These are phyloP conservation scores for Leucoagaricus sp. DNA, from an alignment of 1,284 basidiomycete genomes.

Conservation along the genomic window DNA sequence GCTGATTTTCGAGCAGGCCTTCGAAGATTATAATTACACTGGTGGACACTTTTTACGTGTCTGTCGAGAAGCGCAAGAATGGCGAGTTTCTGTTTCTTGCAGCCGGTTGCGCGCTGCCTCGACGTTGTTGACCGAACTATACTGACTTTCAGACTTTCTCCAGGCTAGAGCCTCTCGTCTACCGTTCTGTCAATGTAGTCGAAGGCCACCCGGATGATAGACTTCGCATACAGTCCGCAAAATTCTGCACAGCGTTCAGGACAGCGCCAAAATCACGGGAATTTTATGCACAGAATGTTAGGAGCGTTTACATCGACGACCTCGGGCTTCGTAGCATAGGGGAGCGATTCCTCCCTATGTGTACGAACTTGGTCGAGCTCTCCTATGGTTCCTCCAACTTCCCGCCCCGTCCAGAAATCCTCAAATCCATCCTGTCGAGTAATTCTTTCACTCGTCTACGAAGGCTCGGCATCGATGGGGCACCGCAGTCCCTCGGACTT, in stretches of 20 bases:
- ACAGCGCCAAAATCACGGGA: background rate
- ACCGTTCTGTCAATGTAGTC: conserved; percentile 2
- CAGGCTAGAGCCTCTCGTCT: conserved; percentile 5
- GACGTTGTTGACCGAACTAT: background rate
- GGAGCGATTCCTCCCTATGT: background rate
- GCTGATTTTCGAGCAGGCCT: conserved; percentile 2
- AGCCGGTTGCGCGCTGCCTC: background rate
- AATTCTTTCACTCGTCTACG: background rate
- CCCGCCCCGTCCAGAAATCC: background rate
- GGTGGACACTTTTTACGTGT: background rate
- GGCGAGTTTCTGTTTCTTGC: background rate
- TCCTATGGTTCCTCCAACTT: conserved; percentile 1
- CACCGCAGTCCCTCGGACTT: background rate
- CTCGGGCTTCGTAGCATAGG: background rate
- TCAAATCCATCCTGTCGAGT: background rate
- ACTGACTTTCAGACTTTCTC: background rate
- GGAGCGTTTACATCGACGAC: conserved; percentile 2
- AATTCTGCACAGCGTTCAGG: conserved; percentile 1
- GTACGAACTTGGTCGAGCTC: background rate
- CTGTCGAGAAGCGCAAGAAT: background rate
- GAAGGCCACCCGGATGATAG: background rate
- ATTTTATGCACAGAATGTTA: background rate
- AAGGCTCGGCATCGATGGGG: conserved; percentile 5
- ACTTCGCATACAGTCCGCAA: background rate
- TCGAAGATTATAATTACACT: conserved; percentile 3